Evolutionary conservation across 2,329 filamentous ascomycete species (phyloP).

Genomic region (Chalaropsis thielavioides): DNA sequence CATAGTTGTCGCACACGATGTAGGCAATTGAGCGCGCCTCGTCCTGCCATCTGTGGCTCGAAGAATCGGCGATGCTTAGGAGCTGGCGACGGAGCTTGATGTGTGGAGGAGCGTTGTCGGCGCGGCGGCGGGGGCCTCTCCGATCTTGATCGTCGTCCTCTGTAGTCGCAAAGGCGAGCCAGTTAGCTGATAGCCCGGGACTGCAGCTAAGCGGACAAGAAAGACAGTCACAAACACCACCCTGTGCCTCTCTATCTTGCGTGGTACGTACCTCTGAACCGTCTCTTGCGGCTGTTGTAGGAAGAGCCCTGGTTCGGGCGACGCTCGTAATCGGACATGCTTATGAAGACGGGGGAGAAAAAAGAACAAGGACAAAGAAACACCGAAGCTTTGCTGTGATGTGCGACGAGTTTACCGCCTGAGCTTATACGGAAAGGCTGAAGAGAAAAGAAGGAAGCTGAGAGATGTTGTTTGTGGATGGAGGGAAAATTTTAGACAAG

Average conservation of each 20-base stretch:
- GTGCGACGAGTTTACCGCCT: background rate
- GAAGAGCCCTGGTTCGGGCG: conserved; percentile 32
- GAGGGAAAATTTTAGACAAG: conserved; percentile 17
- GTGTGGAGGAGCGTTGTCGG: conserved; percentile 53
- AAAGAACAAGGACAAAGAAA: background rate
- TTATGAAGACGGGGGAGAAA: background rate
- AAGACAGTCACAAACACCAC: no score
- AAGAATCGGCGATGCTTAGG: conserved; percentile 67
- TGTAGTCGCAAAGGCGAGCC: conserved; percentile 18
- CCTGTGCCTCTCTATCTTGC: no score
- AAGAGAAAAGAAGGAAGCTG: background rate
- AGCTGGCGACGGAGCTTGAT: conserved; percentile 65
- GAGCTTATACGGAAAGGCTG: background rate
- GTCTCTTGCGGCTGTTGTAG: conserved; percentile 55
- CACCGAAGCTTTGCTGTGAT: background rate
- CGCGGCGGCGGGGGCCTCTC: conserved; percentile 57
- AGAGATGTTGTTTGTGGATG: background rate
- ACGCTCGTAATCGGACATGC: conserved; percentile 44
- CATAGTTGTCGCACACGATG: conserved; percentile 66
- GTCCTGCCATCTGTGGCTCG: conserved; percentile 62
- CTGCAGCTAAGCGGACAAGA: background rate
- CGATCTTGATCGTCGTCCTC: conserved; percentile 57
- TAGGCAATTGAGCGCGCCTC: conserved; percentile 63
- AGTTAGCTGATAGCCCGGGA: background rate
- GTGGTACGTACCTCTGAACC: conserved; percentile 54